A percentile compares a stretch with the other conserved stretches of the same genome.
phyloP scores from a whole-genome alignment of 2,329 filamentous ascomycete genomes.

The Grosmannia serpens region DNA sequence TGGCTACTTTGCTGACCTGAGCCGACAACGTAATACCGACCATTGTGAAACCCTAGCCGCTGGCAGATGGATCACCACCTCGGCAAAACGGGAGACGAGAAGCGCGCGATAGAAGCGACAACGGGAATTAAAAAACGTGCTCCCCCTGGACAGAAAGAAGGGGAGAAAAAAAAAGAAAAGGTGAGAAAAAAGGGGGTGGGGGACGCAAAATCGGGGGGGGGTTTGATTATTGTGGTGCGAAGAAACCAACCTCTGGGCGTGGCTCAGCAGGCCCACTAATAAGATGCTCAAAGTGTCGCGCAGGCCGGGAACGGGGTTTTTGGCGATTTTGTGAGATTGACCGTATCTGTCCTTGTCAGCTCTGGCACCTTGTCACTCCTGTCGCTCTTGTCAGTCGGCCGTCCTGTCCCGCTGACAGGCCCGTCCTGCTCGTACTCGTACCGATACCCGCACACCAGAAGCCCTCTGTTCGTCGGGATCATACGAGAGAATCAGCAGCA shows the following conservation, averaged over 20 bases:
- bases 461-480: background rate
- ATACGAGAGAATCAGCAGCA: background rate
- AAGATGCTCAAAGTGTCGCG: background rate
- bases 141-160: background rate
- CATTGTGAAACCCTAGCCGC: background rate
- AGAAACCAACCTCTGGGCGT: background rate
- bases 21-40: background rate
- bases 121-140: background rate
- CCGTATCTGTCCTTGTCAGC: background rate
- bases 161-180: background rate
- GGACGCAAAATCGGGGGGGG: background rate
- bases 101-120: background rate
- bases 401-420: too few species aligned
- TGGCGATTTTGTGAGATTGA: background rate
- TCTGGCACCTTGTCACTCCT: too few species aligned
- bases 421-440: too few species aligned
- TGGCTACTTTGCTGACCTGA: background rate
- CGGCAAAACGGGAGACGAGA: background rate
- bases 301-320: background rate
- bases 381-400: background rate
- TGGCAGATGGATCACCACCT: background rate
- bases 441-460: too few species aligned
- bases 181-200: background rate
- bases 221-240: too few species aligned
- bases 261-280: background rate